Evolutionary conservation across 1,284 basidiomycete genomes (phyloP), one percentile per base, ranked within the genome.

Genomic region (Ceratobasidium sp.): DNA sequence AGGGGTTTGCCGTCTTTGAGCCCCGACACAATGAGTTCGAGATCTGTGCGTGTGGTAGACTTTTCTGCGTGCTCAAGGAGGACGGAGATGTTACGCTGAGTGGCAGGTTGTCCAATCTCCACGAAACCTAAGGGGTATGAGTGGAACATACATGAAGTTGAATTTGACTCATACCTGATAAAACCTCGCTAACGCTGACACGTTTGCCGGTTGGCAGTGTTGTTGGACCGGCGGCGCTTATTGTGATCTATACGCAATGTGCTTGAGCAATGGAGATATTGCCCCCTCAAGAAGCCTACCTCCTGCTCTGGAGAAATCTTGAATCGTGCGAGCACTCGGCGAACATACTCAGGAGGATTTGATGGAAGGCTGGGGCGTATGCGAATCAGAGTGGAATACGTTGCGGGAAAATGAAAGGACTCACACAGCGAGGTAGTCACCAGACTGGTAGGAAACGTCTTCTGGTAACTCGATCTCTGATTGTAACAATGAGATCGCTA

Each of bases 201-300:
- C 6, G 72, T 26, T 59, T 67, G 18, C 55, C 72, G 12, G 55
- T n/a, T 18, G 72, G 72, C 0, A 86, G 79, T 9, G 83, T 82
- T 0, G 83, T 83, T 0, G 84, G 81, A 0, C 81, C 80, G 9
- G 77, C 76, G 1, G 83, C 82, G 3, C 81, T 81, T 6, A 85
- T 74, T 4, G 80, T 78, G 43, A 85, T 79, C 82, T 84, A 50
- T 34, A 34, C 28, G 32, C 41, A 18, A 6, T 32, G 30, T 23
- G 43, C 18, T 16, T 30, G 41, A 58, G 5, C n/a, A 32, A 12
- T 36, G 32, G 5, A 12, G 10, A 36, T 30, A 28, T 34, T 30
- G 30, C 58, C 23, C 16, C 48, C 75, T 28, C n/a, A 16, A 30
- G 12, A 34, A 9, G n/a, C 30, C 28, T 73, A 83, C 83, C 77